These are phyloP conservation scores for Parachlorella kessleri DNA, from an alignment of 139 green algal species.

Conservation along the genomic window DNA sequence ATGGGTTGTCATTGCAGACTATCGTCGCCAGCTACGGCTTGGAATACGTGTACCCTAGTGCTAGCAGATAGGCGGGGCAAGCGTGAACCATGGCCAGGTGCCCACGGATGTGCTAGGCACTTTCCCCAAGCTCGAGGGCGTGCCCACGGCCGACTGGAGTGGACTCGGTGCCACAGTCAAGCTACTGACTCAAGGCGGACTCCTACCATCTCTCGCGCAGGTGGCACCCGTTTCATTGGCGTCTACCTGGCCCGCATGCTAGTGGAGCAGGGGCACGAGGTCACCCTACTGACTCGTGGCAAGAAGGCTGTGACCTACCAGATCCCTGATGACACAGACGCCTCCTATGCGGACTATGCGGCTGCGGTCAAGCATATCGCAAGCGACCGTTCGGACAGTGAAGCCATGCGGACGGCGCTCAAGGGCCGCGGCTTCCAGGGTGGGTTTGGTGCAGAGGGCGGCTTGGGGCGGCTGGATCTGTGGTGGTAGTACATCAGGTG, in stretches of 20 bases:
- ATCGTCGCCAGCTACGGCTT: not conserved
- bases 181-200: too few species aligned
- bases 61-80: not conserved
- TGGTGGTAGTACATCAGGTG: too few species aligned
- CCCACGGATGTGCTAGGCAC: not conserved
- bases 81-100: not conserved
- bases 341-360: slow-evolving; percentile 73
- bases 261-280: slow-evolving; percentile 87
- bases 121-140: too few species aligned
- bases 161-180: too few species aligned
- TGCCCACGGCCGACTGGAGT: too few species aligned
- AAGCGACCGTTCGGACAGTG: slow-evolving; percentile 81
- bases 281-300: slow-evolving; percentile 94
- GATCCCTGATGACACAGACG: slow-evolving; percentile 89
- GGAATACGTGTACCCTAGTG: not conserved
- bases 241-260: slow-evolving; percentile 93
- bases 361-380: slow-evolving; percentile 88
- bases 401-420: slow-evolving; percentile 71
- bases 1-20: not conserved
- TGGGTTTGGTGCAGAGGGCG: slow-evolving; percentile 3
- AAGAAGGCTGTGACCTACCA: slow-evolving; percentile 86
- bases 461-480: not conserved
- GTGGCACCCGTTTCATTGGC: slow-evolving; percentile 97
- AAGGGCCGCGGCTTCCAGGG: slow-evolving; percentile 78
- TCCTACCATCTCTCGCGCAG: too few species aligned